Base-by-base conservation (phyloP, 305 asterid species). In the Solanum hybrid region DNA sequence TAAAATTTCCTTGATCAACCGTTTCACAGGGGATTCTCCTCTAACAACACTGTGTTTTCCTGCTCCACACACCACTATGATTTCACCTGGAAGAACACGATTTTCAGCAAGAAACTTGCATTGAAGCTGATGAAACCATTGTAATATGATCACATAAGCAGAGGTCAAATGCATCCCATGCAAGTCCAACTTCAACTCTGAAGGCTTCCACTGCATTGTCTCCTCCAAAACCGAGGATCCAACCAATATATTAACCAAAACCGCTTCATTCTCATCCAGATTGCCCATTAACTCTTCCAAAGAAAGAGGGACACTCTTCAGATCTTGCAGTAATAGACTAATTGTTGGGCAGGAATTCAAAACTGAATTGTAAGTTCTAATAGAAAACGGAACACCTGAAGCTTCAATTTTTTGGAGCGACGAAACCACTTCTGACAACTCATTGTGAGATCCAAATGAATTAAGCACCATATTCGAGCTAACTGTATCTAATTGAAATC, bases 101-200 rank as follows among this genome's bases (percentile, higher is more conserved):
- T 94, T 85, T 87, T 87, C 94, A 29, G 86, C 90, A 61, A 39
- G 79, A 89, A 92, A 90, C 91, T 91, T 95, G 88, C 14, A n/a
- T 84, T 91, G 91, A 92, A 94, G 90, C 92, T 94, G 95, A 73
- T 89, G 91, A 90, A 96, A 93, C 98, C 98, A 97, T 79, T 93
- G 98, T 81, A 97, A 94, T 93, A 97, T 91, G 15, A 96, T 89
- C 95, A 97, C 84, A 93, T 94, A 97, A 6, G 97, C 94, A 27
- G 94, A 84, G 45, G 94, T 92, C 92, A 94, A 89, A 93, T 97
- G 99, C 99, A 96, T 94, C 70, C 98, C 99, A 20, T 97, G 99
- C 95, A 96, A 91, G 93, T 97, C 98, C 94, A 96, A 90, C 94
- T 94, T 96, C 96, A 95, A 45, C 92, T 92, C 96, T 7, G 91